Base-by-base conservation (phyloP, 73 alveolate genomes). In the Uronychia binucleata region DNA sequence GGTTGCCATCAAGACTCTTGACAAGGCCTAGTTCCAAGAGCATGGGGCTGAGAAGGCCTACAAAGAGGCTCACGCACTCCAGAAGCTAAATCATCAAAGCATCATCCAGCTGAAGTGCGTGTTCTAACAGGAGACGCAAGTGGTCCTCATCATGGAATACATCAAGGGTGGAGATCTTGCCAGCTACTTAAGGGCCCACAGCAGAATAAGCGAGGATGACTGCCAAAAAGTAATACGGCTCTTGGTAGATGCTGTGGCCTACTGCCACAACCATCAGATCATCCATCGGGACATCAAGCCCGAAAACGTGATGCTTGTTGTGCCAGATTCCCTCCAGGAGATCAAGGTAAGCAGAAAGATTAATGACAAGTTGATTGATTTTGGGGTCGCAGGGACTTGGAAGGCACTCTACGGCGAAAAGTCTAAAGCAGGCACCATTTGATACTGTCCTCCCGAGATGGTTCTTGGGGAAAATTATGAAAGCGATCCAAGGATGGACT, bases 231-330 rank as follows among this genome's bases (percentile, higher is more conserved):
- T 92, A 0, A 81, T 92, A 84, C 76, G 85, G 1, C 94, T 92
- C 87, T 90, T 95, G 59, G 88, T 85, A 35, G 77, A 91, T 59
- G 97, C 98, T 33, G 91, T 95, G 33, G 84, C 88, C 74, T 95
- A 92, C 90, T 92, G 95, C 60, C 98, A 95, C 80, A 58, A 90
- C n/a, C 74, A 92, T 77, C 79, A 87, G 78, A 95, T 95, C n/a
- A 91, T 93, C 58, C 98, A 95, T 82, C 79, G 98, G 57, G 98
- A 95, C 86, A 87, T 95, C 74, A 95, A 95, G 77, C 96, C 94
- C 31, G 95, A 95, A 87, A 95, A 95, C 81, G 89, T 95, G n/a
- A 86, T 95, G 94, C 86, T 95, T 31, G 79, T 5, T 5, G 30
- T 11, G 14, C 19, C 31, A 1, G 29, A 27, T 26, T 5, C 19